Base-by-base conservation (phyloP, 805 yeast genomes). In the Yarrowia yakushimensis region DNA sequence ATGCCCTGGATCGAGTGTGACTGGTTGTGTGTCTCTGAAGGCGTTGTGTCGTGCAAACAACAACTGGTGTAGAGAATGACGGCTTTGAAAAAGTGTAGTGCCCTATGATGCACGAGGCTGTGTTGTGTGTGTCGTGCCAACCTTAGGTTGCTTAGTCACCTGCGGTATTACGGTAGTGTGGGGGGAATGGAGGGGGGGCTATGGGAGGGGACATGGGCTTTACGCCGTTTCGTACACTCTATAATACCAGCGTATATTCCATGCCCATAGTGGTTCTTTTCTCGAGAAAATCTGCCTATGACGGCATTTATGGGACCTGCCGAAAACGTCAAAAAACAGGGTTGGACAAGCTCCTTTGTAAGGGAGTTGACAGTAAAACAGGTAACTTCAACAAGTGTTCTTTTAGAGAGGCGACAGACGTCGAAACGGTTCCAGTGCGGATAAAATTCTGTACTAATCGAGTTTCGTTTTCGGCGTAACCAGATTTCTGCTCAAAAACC, bases 41-140 rank as follows among this genome's bases (percentile, higher is more conserved):
- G 28, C 41, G 41, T 33, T 33, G 57, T 25, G 57, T 48, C 57
- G 57, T 48, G 41, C 37, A 46, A 48, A 48, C 57, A 48, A 48
- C 41, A 48, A 48, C 57, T 48, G 41, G 22, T 48, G 57, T 18
- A 33, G 57, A 33, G 30, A 45, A 18, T 45, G 57, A 31, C 28
- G 57, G 30, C 39, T 48, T 41, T 48, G 57, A 48, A 45, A 45
- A 45, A 43, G 54, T 46, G 54, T 46, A 46, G 54, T 46, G 37
- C 37, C 54, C 34, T 3, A 46, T 30, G 28, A 48, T 31, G 57
- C 57, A 48, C 41, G 57, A 48, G 57, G 57, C 57, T 33, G 57
- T 48, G 57, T 48, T 33, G n/a, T n/a, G n/a, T 25, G 31, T 31
- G 57, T 31, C 23, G 57, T 48, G 41, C 34, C 48, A 43, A 43